phyloP scores from a whole-genome alignment of 768 basidiomycete genomes.

The Agrocybe praecox region DNA sequence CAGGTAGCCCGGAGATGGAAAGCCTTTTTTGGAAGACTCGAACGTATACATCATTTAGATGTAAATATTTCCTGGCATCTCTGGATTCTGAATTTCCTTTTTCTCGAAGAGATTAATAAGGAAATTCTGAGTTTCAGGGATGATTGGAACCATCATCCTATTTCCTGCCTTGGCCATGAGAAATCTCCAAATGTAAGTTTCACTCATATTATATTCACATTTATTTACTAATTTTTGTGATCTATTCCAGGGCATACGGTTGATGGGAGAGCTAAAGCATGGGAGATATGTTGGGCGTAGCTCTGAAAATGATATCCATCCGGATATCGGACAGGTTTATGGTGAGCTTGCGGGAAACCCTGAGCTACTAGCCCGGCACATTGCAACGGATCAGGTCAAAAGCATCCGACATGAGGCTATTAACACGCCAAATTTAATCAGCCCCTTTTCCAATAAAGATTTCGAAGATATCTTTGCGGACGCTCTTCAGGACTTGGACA shows the following conservation, averaged over 20 bases:
- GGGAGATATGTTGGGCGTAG: no score
- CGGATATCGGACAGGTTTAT: neutral
- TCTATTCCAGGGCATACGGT: no score
- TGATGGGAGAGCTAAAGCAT: no score
- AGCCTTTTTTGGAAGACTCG: constrained; percentile 39
- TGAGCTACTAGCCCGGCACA: neutral
- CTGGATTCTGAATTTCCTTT: constrained; percentile 44
- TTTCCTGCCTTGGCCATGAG: constrained; percentile 20
- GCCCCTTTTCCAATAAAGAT: neutral
- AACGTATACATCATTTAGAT: constrained; percentile 34
- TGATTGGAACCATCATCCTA: constrained; percentile 41
- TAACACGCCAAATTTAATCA: neutral
- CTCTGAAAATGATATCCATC: neutral
- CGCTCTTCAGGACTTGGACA: no score
- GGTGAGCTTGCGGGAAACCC: neutral
- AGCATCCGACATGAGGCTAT: neutral
- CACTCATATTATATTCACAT: no score
- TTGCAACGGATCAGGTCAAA: neutral
- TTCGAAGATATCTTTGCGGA: no score
- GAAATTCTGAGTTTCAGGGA: constrained; percentile 33
- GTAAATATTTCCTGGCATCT: constrained; percentile 28
- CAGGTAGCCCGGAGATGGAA: constrained; percentile 39
- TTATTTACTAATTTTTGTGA: no score
- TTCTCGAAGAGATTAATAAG: constrained; percentile 33
- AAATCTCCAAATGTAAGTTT: no score